A percentile compares a stretch with the other conserved stretches of the same genome.
Conservation (phyloP, 2,329 filamentous ascomycete genomes). For the Xylariales sp. region DNA sequence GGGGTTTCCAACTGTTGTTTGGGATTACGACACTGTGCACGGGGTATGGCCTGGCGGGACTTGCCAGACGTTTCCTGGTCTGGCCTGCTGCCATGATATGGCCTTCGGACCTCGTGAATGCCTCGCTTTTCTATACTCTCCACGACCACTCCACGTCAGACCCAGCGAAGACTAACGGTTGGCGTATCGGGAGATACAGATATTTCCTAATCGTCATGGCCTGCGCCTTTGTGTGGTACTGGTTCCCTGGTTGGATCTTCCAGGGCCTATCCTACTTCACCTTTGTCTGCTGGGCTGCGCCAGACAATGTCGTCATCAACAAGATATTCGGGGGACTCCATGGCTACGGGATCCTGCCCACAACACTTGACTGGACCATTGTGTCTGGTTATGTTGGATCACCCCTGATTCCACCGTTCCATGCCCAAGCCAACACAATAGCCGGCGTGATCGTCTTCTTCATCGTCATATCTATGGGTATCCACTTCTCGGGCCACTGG, state of each 20-base stretch:
- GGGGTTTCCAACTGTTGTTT: conserved; percentile 55
- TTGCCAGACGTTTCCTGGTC: conserved; percentile 55
- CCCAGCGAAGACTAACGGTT: conserved; percentile 48
- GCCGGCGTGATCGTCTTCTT: conserved; percentile 52
- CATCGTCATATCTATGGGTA: conserved; percentile 50
- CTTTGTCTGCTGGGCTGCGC: conserved; percentile 57
- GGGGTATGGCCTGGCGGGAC: conserved; percentile 59
- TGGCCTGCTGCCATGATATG: conserved; percentile 62
- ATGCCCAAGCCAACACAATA: conserved; percentile 55
- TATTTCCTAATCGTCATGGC: conserved; percentile 51
- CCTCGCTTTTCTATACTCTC: conserved; percentile 58
- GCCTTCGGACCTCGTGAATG: conserved; percentile 56
- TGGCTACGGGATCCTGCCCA: conserved; percentile 53
- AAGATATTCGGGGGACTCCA: conserved; percentile 44
- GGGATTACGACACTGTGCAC: conserved; percentile 58
- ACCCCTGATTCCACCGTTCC: conserved; percentile 56
- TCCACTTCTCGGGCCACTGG: conserved; percentile 55
- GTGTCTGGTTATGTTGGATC: conserved; percentile 51
- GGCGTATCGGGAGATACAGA: conserved; percentile 54
- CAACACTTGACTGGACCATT: conserved; percentile 64
- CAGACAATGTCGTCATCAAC: conserved; percentile 54
- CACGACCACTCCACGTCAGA: conserved; percentile 55
- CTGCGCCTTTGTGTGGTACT: conserved; percentile 53
- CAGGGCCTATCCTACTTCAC: conserved; percentile 58
- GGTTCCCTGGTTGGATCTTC: conserved; percentile 59